These are phyloP conservation scores for Fusarium coicis DNA, from an alignment of 2,329 filamentous ascomycete genomes.

Conservation along the genomic window DNA sequence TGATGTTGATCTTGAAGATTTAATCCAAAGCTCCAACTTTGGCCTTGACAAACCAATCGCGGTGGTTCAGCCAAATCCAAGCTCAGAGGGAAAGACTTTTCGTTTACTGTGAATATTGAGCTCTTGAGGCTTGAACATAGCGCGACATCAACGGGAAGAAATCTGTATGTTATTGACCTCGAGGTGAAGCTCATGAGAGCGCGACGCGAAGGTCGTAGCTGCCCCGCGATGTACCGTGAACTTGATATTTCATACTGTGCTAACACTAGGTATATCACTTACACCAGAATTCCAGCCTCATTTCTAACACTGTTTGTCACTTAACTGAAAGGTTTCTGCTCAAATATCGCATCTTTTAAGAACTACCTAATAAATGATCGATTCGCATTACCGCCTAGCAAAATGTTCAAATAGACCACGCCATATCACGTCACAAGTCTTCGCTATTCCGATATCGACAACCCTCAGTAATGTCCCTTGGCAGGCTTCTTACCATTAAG, in stretches of 20 bases:
- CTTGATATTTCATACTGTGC: conserved; percentile 13
- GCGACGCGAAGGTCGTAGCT: conserved; percentile 36
- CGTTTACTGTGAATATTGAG: neutral
- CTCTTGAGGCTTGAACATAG: conserved; percentile 1
- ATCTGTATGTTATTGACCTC: neutral
- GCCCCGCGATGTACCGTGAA: conserved; percentile 39
- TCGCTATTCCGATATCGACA: neutral
- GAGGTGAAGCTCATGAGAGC: conserved; percentile 8
- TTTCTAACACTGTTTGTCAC: neutral
- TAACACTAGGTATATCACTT: neutral
- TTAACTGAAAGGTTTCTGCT: neutral
- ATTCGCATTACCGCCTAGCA: neutral
- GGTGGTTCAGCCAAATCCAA: conserved; percentile 6
- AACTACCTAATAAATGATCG: neutral
- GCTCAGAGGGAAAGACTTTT: neutral
- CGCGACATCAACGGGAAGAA: neutral
- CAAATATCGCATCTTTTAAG: neutral
- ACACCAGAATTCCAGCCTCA: neutral
- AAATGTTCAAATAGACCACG: conserved; percentile 6
- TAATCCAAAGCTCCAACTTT: neutral
- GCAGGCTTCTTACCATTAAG: conserved; percentile 49
- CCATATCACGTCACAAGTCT: conserved; percentile 10
- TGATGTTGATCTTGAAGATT: neutral
- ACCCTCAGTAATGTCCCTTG: conserved; percentile 32
- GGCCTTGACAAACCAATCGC: neutral